Evolutionary conservation across 495 filamentous ascomycete genomes (phyloP).

Genomic region (Penicillium fimorum): DNA sequence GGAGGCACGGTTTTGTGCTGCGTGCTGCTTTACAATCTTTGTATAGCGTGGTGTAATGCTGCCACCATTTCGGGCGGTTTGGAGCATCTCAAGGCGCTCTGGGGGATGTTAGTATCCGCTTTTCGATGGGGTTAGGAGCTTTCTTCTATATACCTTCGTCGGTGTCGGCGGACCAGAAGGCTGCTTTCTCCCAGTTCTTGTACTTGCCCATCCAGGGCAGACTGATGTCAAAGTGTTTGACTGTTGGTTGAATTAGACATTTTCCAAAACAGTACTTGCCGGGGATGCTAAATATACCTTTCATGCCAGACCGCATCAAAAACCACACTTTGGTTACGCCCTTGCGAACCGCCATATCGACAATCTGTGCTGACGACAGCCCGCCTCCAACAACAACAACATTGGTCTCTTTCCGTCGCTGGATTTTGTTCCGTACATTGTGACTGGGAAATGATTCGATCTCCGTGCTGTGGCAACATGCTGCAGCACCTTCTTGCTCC

Average conservation of each 20-base stretch:
- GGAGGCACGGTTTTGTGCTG: constrained; percentile 40
- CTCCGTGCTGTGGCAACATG: constrained; percentile 54
- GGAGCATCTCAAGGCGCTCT: constrained; percentile 58
- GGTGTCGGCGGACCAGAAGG: constrained; percentile 60
- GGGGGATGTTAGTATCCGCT: not conserved
- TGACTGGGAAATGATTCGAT: constrained; percentile 49
- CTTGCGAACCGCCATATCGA: constrained; percentile 53
- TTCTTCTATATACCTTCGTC: constrained; percentile 41
- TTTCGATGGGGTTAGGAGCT: not conserved
- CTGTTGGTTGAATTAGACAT: constrained; percentile 19
- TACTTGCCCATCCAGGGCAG: constrained; percentile 67
- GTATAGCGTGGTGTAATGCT: constrained; percentile 59
- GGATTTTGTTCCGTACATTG: constrained; percentile 47
- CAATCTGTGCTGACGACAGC: constrained; percentile 59
- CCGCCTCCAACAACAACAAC: constrained; percentile 62
- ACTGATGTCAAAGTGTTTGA: constrained; percentile 64
- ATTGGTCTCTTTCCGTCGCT: constrained; percentile 44
- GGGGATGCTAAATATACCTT: constrained; percentile 31
- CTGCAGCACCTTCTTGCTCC: constrained; percentile 43
- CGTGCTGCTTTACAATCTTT: constrained; percentile 52
- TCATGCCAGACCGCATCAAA: constrained; percentile 55
- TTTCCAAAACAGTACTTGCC: not conserved
- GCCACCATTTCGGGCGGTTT: constrained; percentile 58
- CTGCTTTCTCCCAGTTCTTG: constrained; percentile 60
- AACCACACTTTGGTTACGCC: constrained; percentile 57